Evolutionary conservation across 2,329 filamentous ascomycete genomes (phyloP).

Genomic region (Sporothrix mexicana): DNA sequence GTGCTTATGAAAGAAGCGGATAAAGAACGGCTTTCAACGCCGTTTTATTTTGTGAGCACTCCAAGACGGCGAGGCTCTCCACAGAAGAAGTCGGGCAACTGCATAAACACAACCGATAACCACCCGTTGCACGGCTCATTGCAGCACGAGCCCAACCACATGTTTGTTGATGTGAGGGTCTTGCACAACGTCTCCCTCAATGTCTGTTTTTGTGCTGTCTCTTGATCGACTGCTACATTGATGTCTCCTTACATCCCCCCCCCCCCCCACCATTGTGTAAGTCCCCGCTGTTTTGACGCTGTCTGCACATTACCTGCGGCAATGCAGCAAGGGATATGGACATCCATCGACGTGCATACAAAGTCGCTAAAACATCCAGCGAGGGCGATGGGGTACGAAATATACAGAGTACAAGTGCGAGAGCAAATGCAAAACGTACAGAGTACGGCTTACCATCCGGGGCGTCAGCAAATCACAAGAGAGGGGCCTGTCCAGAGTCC

Average conservation of each 20-base stretch:
- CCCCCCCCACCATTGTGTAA: too few species aligned
- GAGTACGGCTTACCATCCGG: background rate
- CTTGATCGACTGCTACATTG: constrained; percentile 9
- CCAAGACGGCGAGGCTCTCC: background rate
- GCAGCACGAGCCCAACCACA: background rate
- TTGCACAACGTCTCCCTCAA: background rate
- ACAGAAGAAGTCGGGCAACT: background rate
- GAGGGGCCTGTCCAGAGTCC: background rate
- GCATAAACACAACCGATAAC: background rate
- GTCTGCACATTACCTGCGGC: constrained; percentile 2
- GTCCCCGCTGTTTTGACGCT: constrained; percentile 3
- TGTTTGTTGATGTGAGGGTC: background rate
- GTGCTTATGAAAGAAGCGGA: background rate
- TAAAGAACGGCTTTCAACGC: background rate
- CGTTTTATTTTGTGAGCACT: background rate
- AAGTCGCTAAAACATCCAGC: background rate
- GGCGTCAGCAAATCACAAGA: constrained; percentile 10
- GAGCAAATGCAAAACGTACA: background rate
- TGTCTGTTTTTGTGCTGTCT: too few species aligned
- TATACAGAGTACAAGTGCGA: background rate
- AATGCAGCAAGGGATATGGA: constrained; percentile 20
- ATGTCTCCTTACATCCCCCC: constrained; percentile 3
- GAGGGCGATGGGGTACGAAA: background rate
- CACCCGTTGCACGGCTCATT: background rate
- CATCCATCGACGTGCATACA: constrained; percentile 12